Percentiles rank a stretch among this genome's conserved stretches.
Conservation (phyloP, 345 rosid genomes). For the Gossypium anomalum region DNA sequence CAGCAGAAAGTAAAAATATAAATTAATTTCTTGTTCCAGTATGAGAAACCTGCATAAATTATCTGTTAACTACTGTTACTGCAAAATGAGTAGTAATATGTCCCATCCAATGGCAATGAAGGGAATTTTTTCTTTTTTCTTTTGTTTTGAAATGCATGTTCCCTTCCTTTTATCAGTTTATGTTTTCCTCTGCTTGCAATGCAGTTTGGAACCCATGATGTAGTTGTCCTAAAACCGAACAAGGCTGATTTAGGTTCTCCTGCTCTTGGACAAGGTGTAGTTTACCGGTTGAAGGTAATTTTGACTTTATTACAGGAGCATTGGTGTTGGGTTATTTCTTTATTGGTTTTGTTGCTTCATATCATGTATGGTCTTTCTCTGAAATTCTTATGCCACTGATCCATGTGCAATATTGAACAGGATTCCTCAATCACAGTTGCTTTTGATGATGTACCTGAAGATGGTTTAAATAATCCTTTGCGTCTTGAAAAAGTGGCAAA, state of each 20-base stretch:
- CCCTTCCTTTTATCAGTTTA: not conserved
- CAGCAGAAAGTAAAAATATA: not conserved
- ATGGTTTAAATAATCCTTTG: constrained; percentile 69
- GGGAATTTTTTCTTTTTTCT: not conserved
- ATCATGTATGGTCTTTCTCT: constrained; percentile 1
- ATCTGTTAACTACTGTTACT: not conserved
- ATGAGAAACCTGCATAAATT: not conserved
- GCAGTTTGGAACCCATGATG: constrained; percentile 90
- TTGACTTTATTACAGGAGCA: not conserved
- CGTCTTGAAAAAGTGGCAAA: constrained; percentile 88
- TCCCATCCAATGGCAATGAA: not conserved
- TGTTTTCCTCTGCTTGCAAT: constrained; percentile 7
- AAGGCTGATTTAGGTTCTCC: constrained; percentile 82
- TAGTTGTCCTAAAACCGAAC: constrained; percentile 76
- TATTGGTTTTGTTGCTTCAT: constrained; percentile 6
- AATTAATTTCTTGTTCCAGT: not conserved
- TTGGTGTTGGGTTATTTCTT: not conserved
- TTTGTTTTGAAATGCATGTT: not conserved
- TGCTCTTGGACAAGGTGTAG: constrained; percentile 94
- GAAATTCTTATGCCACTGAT: constrained; percentile 8
- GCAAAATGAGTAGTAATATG: not conserved
- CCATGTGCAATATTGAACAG: constrained; percentile 23
- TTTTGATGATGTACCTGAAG: constrained; percentile 87
- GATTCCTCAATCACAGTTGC: constrained; percentile 88
- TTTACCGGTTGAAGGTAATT: constrained; percentile 71